Conservation (phyloP, 164 flowering plant genomes). For the Sextonia rubra region DNA sequence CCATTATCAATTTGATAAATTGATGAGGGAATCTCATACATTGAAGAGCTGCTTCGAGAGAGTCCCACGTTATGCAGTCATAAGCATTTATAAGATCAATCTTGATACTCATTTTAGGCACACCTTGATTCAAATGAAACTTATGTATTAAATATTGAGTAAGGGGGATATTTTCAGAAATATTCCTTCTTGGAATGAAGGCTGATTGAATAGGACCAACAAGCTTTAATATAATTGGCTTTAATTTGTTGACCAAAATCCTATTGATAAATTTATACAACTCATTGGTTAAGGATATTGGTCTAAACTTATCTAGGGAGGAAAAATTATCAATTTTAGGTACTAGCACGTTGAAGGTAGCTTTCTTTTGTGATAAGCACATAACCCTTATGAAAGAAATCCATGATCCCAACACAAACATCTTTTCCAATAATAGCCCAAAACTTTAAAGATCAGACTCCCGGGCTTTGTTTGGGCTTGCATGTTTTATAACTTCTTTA, state of each 20-base stretch:
- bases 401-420: neutral
- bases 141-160: neutral
- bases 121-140: neutral
- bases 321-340: neutral
- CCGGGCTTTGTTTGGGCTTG: neutral
- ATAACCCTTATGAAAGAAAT: neutral
- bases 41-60: neutral
- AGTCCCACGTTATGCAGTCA: neutral
- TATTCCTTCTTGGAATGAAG: neutral
- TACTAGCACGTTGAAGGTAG: neutral
- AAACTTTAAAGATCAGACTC: neutral
- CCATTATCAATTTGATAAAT: neutral
- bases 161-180: neutral
- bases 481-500: neutral
- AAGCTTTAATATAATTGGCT: neutral
- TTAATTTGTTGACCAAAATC: neutral
- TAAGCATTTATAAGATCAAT: neutral
- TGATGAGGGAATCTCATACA: neutral
- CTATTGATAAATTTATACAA: neutral
- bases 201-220: neutral
- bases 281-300: neutral
- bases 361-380: neutral
- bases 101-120: neutral
- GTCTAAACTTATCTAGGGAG: neutral
- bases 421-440: neutral